These are phyloP conservation scores for Trichoderma koningiopsis DNA, from an alignment of 2,329 filamentous ascomycete species.

Conservation along the genomic window DNA sequence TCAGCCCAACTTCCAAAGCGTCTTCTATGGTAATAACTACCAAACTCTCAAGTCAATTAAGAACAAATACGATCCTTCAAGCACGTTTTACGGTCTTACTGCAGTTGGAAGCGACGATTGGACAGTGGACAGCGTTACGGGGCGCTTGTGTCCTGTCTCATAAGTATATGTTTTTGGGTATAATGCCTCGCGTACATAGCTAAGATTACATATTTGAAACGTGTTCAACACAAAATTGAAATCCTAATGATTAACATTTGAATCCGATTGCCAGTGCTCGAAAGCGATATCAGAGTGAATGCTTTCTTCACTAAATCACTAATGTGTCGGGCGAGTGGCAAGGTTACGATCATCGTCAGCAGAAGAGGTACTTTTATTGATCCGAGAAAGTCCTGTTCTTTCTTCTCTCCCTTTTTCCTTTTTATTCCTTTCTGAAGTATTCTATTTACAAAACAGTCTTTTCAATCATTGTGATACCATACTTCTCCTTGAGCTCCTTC, in stretches of 20 bases:
- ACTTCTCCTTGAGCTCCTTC: constrained; percentile 76
- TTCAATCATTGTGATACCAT: constrained; percentile 46
- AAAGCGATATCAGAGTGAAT: too few relatives aligned
- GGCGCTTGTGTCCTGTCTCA: neutral
- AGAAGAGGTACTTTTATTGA: neutral
- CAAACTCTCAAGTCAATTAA: constrained; percentile 45
- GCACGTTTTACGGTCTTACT: constrained; percentile 48
- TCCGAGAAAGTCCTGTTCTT: neutral
- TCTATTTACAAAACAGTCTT: neutral
- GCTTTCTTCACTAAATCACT: too few relatives aligned
- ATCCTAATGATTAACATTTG: neutral
- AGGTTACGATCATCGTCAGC: neutral
- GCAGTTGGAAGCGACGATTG: constrained; percentile 49
- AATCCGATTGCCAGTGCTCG: neutral
- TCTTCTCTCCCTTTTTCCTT: neutral
- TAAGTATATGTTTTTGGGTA: neutral
- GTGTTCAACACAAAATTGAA: neutral
- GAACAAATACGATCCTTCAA: constrained; percentile 48
- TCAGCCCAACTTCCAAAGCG: constrained; percentile 43
- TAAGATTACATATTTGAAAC: neutral
- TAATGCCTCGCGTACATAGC: neutral
- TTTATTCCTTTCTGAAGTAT: neutral
- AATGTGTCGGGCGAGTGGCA: too few relatives aligned
- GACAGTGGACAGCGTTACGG: neutral
- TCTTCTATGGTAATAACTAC: constrained; percentile 50